Base-by-base conservation (phyloP, 2,329 filamentous ascomycete genomes). In the Diatrype stigma region DNA sequence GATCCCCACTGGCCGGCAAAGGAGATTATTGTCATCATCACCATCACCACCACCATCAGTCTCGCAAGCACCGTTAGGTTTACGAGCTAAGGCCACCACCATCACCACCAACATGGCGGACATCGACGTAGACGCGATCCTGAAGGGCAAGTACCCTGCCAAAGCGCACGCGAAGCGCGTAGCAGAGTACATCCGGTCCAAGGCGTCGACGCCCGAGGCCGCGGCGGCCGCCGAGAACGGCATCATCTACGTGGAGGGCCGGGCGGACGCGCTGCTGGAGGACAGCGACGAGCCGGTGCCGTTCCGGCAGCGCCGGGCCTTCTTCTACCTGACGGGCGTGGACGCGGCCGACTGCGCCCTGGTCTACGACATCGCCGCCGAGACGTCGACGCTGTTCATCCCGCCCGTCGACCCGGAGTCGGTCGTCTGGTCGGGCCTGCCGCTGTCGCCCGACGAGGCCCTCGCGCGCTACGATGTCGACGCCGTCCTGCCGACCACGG, bases 261-360 rank as follows among this genome's bases (percentile, higher is more conserved):
- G 92, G 65, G 84, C 86, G 69, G 90, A 86, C 56, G 85, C 82
- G 65, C 77, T 96, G 69, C 81, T 89, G 45, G 93, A 97, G 72
- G 93, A 99, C 69, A 93, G 90, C 65, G 94, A 97, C 70, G 84
- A 89, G 65, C 79, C 86, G 7, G 81, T 85, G 63, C 90, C 84
- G 22, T 96, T 96, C 69, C 81, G 90, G 84, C 92, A 96, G 72
- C 89, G 92, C 56, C 86, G 94, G 50, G 89, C 85, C 69, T 99
- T 99, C 75, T 96, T 89, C 81, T 99, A 99, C 71, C 78, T 97
- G 42, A 93, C 90, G 22, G 94, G 94, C 60, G 95, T 85, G 65
- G 59, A 77, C 55, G 78, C 95, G 28, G 81, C 92, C 52, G 91
- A 96, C 70, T 87, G 87, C 62, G 85, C 86, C 66, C 81, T 90